Conservation (phyloP, 2,329 filamentous ascomycete genomes). For the Microcyclospora tardicrescens region DNA sequence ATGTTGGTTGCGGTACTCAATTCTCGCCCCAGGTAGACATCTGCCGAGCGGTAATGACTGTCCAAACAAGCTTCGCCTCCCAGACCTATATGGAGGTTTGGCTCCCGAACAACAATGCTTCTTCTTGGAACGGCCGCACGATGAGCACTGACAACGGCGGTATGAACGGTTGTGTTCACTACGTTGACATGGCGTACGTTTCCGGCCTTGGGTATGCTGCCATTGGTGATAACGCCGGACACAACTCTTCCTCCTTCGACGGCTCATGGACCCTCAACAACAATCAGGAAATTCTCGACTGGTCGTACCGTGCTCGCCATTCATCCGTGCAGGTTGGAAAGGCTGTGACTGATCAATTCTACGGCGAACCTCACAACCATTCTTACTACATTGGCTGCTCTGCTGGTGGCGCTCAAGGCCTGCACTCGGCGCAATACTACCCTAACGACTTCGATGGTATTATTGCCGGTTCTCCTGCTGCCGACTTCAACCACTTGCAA, state of each 20-base stretch:
- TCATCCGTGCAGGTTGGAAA: constrained; percentile 21
- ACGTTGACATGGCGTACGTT: constrained; percentile 21
- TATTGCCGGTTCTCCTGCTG: constrained; percentile 31
- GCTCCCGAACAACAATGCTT: constrained; percentile 24
- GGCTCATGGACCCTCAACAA: constrained; percentile 18
- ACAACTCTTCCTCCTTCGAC: constrained; percentile 21
- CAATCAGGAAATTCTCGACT: constrained; percentile 21
- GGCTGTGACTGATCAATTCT: constrained; percentile 25
- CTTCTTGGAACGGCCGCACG: constrained; percentile 22
- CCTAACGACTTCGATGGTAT: constrained; percentile 38
- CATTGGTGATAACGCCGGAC: constrained; percentile 23
- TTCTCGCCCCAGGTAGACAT: constrained; percentile 22
- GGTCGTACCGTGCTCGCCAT: constrained; percentile 22
- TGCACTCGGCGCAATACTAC: constrained; percentile 33
- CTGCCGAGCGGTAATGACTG: constrained; percentile 29
- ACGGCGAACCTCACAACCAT: constrained; percentile 25
- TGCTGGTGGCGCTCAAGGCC: constrained; percentile 36
- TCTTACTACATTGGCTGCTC: constrained; percentile 38
- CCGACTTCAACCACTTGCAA: constrained; percentile 31
- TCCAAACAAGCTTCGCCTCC: constrained; percentile 27
- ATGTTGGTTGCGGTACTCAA: constrained; percentile 12
- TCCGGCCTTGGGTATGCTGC: constrained; percentile 21
- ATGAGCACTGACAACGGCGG: constrained; percentile 25
- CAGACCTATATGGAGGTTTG: constrained; percentile 34
- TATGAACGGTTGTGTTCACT: constrained; percentile 22